phyloP scores from a whole-genome alignment of 1,284 basidiomycete genomes.

The Volvariella volvacea region DNA sequence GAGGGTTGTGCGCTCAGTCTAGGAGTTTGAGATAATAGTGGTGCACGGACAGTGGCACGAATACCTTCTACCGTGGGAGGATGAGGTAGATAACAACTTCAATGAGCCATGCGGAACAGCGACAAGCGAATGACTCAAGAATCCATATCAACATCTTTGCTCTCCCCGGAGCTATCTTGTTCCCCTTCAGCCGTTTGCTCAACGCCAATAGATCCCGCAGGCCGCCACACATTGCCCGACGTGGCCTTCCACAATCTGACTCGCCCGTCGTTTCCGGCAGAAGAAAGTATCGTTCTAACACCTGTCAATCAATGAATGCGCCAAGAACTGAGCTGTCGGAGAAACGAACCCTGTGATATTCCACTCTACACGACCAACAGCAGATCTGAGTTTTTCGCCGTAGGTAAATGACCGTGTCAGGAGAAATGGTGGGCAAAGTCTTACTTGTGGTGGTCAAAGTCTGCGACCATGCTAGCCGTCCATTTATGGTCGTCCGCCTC shows the following conservation, averaged over 20 bases:
- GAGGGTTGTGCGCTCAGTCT: no score
- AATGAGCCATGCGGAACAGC: no score
- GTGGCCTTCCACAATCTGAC: slow-evolving; percentile 87
- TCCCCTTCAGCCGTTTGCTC: slow-evolving; percentile 62
- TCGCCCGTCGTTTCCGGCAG: slow-evolving; percentile 84
- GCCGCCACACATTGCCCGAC: slow-evolving; percentile 66
- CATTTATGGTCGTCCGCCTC: slow-evolving; percentile 47
- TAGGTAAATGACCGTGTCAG: slow-evolving; percentile 1
- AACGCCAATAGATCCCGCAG: slow-evolving; percentile 72
- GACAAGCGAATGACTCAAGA: slow-evolving; percentile 4
- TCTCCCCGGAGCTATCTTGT: slow-evolving; percentile 15
- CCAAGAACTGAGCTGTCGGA: background rate
- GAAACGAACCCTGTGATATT: slow-evolving; percentile 75
- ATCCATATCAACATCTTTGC: slow-evolving; percentile 36
- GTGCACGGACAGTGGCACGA: no score
- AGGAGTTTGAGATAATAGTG: no score
- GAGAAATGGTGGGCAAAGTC: slow-evolving; percentile 12
- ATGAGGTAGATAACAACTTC: no score
- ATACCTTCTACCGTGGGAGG: no score
- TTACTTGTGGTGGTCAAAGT: slow-evolving; percentile 81
- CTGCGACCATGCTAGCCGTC: slow-evolving; percentile 70
- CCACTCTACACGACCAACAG: slow-evolving; percentile 75
- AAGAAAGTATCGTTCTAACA: slow-evolving; percentile 85
- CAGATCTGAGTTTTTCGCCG: slow-evolving; percentile 34
- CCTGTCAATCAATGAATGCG: slow-evolving; percentile 21